Evolutionary conservation across 192 early-diverging fungal genomes (phyloP).

Genomic region (Backusella westeae): DNA sequence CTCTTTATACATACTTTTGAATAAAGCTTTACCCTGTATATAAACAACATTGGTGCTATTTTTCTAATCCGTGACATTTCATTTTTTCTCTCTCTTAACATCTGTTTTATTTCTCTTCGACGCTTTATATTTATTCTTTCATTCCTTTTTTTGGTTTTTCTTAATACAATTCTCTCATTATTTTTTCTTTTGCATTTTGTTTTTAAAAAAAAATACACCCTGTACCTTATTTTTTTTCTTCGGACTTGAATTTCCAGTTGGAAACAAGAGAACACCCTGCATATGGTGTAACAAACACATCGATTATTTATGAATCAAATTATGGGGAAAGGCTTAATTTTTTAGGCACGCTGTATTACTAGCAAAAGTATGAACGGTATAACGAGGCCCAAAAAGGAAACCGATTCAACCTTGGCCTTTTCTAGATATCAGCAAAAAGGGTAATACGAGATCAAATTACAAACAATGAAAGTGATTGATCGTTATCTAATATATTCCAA

Average conservation of each 20-base stretch:
- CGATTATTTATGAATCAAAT: not conserved
- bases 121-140: not conserved
- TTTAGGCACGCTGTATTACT: not conserved
- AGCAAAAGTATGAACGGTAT: not conserved
- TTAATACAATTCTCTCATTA: not conserved
- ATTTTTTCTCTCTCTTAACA: not conserved
- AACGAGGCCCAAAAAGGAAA: not conserved
- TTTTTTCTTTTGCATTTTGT: not conserved
- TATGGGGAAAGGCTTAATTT: not conserved
- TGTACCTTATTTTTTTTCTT: not conserved
- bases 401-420: not conserved
- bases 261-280: constrained; percentile 3
- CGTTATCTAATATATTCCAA: not conserved
- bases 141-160: not conserved
- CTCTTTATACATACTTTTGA: not conserved
- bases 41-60: not conserved
- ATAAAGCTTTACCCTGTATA: not conserved
- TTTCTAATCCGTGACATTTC: not conserved
- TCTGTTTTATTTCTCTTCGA: not conserved
- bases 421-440: not conserved
- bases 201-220: not conserved
- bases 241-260: not conserved
- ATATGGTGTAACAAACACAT: not conserved
- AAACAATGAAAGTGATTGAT: not conserved
- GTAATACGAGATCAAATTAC: not conserved